Base-by-base conservation (phyloP, 768 basidiomycete genomes). In the Lactarius deliciosus region DNA sequence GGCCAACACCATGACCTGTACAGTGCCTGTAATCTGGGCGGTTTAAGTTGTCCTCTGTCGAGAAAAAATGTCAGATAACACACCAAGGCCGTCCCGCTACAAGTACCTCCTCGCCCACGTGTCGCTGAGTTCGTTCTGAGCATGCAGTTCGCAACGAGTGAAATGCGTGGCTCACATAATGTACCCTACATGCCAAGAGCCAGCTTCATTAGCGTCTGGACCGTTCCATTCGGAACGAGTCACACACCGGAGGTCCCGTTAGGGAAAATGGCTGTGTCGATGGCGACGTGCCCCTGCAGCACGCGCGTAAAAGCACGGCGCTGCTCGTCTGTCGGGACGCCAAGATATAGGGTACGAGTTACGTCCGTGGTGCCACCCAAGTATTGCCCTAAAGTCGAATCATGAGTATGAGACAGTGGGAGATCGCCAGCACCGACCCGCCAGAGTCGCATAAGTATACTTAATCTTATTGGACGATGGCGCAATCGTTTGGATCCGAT, bases 321-420 rank as follows among this genome's bases (percentile, higher is more conserved):
- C 76, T 97, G 91, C 72, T 93, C 90, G 0, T 82, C 80, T 8
- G 88, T 87, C 0, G 96, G 94, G 1, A 81, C 86, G 34, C 94
- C 94, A 73, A 98, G 98, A 74, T 98, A 95, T 88, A 93, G 64
- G 67, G 94, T 97, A 53, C 96, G 81, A 1, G 95, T 96, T 18
- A 91, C 91, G 74, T 99, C 96, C 1, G 97, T 99, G 0, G 96
- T 98, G 11, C 96, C 96, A 71, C 98, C 96, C 40, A 85, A 75
- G 77, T 88, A 96, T 77, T 97, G 95, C 2, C 83, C 89, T 90
- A 67, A 20, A 0, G 28, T 2, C n/a, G 32, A 16, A 25, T 57
- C 45, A n/a, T 55, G 50, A 69, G 13, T 55, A 53, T 8, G 1
- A 4, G n/a, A 40, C 30, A 55, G 25, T 8, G 32, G 25, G 60